Evolutionary conservation across 1,284 basidiomycete species (phyloP).

Genomic region (Porogramme epimiltina): DNA sequence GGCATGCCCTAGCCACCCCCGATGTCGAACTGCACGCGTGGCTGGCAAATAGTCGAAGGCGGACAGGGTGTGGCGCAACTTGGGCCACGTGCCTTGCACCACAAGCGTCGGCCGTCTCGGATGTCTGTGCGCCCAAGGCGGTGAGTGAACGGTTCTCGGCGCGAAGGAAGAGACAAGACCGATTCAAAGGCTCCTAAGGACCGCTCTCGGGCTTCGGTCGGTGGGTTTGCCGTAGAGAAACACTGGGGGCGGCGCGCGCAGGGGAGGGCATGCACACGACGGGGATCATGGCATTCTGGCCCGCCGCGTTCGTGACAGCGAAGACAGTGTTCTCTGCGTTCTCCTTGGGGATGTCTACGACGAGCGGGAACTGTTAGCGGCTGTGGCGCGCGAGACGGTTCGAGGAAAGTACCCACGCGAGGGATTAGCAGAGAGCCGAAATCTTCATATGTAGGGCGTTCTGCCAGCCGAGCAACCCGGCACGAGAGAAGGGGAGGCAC

Average conservation of each 20-base stretch:
- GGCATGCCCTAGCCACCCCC: constrained; percentile 42
- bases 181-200: too few species aligned
- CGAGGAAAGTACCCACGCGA: constrained; percentile 21
- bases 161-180: too few species aligned
- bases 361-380: constrained; percentile 51
- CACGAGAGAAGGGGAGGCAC: too few species aligned
- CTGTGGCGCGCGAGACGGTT: too few species aligned
- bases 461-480: too few species aligned
- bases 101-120: too few species aligned
- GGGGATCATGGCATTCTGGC: constrained; percentile 41
- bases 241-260: constrained; percentile 49
- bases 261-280: constrained; percentile 48
- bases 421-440: constrained; percentile 16
- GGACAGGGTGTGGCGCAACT: constrained; percentile 35
- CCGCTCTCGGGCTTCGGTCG: too few species aligned
- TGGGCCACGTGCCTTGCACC: too few species aligned
- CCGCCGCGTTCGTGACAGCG: constrained; percentile 36
- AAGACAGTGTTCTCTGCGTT: constrained; percentile 50
- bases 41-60: constrained; percentile 38
- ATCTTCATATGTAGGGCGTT: constrained; percentile 15
- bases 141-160: too few species aligned
- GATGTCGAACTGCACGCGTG: constrained; percentile 42
- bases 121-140: too few species aligned
- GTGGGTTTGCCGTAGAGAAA: too few species aligned
- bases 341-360: constrained; percentile 42